These are phyloP conservation scores for Syzygium oleosum DNA, from an alignment of 345 rosid species.

Conservation along the genomic window DNA sequence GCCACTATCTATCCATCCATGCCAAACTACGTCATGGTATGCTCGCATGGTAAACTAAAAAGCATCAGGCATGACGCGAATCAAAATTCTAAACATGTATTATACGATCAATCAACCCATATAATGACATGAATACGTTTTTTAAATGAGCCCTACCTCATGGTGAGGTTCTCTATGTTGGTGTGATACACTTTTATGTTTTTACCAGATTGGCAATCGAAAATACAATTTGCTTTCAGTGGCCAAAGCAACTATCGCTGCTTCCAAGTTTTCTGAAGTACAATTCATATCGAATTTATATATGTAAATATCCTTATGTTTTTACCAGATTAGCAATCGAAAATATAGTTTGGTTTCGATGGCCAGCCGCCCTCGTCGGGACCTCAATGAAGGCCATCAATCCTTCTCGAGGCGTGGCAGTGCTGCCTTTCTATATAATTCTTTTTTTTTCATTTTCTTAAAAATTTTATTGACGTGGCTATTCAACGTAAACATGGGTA, in stretches of 20 bases:
- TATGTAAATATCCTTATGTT: not conserved
- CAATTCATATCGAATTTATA: not conserved
- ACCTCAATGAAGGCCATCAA: not conserved
- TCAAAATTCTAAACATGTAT: not conserved
- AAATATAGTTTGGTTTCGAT: not conserved
- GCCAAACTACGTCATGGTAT: not conserved
- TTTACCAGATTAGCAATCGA: not conserved
- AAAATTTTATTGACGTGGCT: fast-evolving
- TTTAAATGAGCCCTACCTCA: not conserved
- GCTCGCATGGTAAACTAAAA: not conserved
- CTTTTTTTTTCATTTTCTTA: no score
- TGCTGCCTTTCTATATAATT: not conserved
- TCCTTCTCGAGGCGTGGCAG: not conserved
- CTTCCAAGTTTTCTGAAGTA: not conserved
- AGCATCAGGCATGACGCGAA: not conserved
- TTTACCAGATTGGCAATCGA: not conserved
- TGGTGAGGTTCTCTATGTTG: not conserved
- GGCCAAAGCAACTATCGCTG: not conserved
- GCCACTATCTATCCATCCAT: not conserved
- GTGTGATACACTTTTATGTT: not conserved
- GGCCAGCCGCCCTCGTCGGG: not conserved
- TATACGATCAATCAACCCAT: not conserved
- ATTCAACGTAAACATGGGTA: fast-evolving
- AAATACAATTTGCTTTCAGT: no score
- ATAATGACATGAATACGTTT: not conserved